Evolutionary conservation across 192 early-diverging fungal species (phyloP), one percentile per base, ranked within the genome.

Genomic region (Coemansia sp.): DNA sequence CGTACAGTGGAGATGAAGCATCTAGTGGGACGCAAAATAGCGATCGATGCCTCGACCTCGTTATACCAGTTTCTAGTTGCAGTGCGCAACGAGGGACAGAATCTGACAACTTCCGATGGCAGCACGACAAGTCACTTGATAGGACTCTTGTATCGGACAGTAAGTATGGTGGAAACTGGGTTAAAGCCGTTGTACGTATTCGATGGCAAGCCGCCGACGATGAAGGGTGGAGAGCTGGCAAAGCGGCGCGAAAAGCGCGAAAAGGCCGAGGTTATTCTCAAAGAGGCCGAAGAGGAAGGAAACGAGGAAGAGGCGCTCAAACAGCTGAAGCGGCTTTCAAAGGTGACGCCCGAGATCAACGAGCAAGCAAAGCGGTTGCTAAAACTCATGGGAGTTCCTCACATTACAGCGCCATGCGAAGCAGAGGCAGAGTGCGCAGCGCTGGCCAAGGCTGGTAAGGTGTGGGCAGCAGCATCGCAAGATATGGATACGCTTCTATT

Each of bases 401-500:
- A 90, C 74, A 85, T 96, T 15, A 92, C 94, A 75, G 97, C 97
- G 16, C 97, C 97, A 10, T 93, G 94, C 74, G 97, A 99, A 82
- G 97, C 97, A 5, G 97, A 99, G 72, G 96, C 97, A 0, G 95
- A 99, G 73, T 99, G 97, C 75, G 97, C 97, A 4, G 94, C 90
- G 18, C 76, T 99, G 29, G 93, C 92, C n/a, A 88, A 87, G 64
- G 86, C 90, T 1, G 95, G 95, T 52, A 95, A 95, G 66, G 95
- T 99, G 3, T 97, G 90, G 76, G 97, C 93, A 33, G 95, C 95
- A 18, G 96, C 94, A 20, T 96, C 95, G 12, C 96, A 99, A 72
- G 97, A 99, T 83, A 98, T 99, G 96, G 97, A 99, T 69, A 99
- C 97, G 0, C 83, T 99, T 55, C 93, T 95, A 15, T 99, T 99